A percentile compares a stretch with the other conserved stretches of the same genome.
Evolutionary conservation across 2,329 filamentous ascomycete genomes (phyloP).

Genomic region (Colletotrichum nymphaeae): DNA sequence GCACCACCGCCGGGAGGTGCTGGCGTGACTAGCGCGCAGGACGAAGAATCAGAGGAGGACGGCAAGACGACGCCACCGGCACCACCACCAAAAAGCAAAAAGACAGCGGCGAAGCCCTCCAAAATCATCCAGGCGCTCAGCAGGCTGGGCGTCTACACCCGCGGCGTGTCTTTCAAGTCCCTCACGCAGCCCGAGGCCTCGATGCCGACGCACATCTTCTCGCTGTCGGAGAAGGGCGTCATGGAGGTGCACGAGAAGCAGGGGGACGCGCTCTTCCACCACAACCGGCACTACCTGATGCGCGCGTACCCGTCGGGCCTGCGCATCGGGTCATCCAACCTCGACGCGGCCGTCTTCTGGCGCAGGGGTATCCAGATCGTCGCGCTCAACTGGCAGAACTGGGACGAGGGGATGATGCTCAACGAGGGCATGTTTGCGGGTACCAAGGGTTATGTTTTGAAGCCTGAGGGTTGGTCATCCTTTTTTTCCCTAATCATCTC

Average conservation of each 20-base stretch:
- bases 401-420: constrained; percentile 94
- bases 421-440: constrained; percentile 93
- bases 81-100: constrained; percentile 31
- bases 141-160: constrained; percentile 83
- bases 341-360: constrained; percentile 89
- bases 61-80: constrained; percentile 38
- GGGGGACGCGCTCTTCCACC: constrained; percentile 72
- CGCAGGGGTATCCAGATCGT: constrained; percentile 90
- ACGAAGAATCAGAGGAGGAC: constrained; percentile 49
- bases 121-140: constrained; percentile 81
- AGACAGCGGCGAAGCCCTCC: constrained; percentile 57
- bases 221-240: constrained; percentile 72
- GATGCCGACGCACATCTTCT: constrained; percentile 78
- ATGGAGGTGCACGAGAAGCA: constrained; percentile 67
- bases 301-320: constrained; percentile 88
- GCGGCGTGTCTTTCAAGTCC: constrained; percentile 83
- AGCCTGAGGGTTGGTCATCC: constrained; percentile 71
- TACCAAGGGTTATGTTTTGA: constrained; percentile 86
- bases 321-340: constrained; percentile 85
- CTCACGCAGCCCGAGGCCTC: constrained; percentile 77
- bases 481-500: neutral
- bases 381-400: constrained; percentile 92
- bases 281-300: constrained; percentile 87
- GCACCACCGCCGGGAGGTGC: constrained; percentile 54
- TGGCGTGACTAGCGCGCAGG: constrained; percentile 44